A percentile compares a stretch with the other conserved stretches of the same genome.
These are phyloP conservation scores for Aspergillus tamarii DNA, from an alignment of 2,329 filamentous ascomycete genomes.

Conservation along the genomic window DNA sequence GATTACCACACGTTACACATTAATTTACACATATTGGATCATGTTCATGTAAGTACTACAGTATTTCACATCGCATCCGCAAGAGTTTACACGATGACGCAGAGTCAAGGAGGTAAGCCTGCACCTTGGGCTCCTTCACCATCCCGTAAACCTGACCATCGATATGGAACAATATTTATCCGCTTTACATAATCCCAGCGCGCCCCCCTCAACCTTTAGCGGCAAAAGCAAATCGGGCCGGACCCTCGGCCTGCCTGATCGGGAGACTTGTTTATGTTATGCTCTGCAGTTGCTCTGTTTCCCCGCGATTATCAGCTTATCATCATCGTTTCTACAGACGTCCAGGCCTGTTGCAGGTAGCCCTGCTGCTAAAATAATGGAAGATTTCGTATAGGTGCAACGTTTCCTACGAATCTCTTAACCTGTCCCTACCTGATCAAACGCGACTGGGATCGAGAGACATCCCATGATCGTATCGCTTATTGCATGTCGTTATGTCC, in stretches of 20 bases:
- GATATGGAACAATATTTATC: conserved; percentile 13
- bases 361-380: background rate
- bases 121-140: conserved; percentile 6
- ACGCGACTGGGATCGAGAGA: conserved; percentile 13
- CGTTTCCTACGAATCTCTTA: background rate
- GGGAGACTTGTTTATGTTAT: conserved; percentile 42
- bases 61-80: background rate
- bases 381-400: background rate
- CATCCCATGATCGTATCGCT: conserved; percentile 15
- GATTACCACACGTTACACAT: background rate
- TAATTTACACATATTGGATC: background rate
- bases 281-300: conserved; percentile 8
- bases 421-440: conserved; percentile 8
- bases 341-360: background rate
- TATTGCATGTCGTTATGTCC: conserved; percentile 34
- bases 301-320: conserved; percentile 10
- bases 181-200: conserved; percentile 21
- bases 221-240: conserved; percentile 8
- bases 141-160: conserved; percentile 4
- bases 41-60: background rate
- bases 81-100: background rate
- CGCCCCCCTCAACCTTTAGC: conserved; percentile 6
- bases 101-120: background rate
- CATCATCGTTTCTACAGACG: background rate
- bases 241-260: conserved; percentile 32